phyloP scores from a whole-genome alignment of 2,329 filamentous ascomycete species.

The Claviceps humidiphila region DNA sequence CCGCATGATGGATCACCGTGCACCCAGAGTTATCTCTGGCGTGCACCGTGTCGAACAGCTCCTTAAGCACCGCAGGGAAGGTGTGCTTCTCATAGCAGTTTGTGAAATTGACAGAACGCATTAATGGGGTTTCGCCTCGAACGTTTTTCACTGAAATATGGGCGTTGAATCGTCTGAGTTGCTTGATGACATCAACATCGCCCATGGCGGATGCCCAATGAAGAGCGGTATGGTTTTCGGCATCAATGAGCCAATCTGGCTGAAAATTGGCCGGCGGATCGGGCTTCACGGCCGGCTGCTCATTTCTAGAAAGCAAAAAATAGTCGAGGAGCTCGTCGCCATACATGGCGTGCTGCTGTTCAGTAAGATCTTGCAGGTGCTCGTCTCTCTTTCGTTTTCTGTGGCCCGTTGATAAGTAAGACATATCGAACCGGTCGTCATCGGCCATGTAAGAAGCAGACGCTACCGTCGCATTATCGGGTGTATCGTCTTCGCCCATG shows the following conservation, averaged over 20 bases:
- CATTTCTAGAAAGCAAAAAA: constrained; percentile 76
- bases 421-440: constrained; percentile 61
- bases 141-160: constrained; percentile 57
- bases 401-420: constrained; percentile 46
- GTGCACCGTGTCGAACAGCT: constrained; percentile 71
- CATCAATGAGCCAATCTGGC: constrained; percentile 84
- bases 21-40: constrained; percentile 67
- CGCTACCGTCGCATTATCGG: constrained; percentile 69
- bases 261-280: constrained; percentile 77
- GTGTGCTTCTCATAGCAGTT: constrained; percentile 93
- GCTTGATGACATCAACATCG: constrained; percentile 79
- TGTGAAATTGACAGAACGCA: constrained; percentile 89
- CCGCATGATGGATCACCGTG: constrained; percentile 90
- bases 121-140: constrained; percentile 77
- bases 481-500: constrained; percentile 65
- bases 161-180: constrained; percentile 71
- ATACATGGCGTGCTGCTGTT: constrained; percentile 81
- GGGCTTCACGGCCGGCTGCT: constrained; percentile 58
- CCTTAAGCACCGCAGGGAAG: constrained; percentile 71
- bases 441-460: constrained; percentile 79
- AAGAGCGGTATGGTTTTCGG: constrained; percentile 80
- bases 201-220: constrained; percentile 99
- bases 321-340: constrained; percentile 91
- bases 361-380: constrained; percentile 46
- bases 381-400: constrained; percentile 69